Percentiles rank a stretch among this genome's conserved stretches.
Conservation (phyloP, 2,329 filamentous ascomycete genomes). For the Fusarium sacchari region DNA sequence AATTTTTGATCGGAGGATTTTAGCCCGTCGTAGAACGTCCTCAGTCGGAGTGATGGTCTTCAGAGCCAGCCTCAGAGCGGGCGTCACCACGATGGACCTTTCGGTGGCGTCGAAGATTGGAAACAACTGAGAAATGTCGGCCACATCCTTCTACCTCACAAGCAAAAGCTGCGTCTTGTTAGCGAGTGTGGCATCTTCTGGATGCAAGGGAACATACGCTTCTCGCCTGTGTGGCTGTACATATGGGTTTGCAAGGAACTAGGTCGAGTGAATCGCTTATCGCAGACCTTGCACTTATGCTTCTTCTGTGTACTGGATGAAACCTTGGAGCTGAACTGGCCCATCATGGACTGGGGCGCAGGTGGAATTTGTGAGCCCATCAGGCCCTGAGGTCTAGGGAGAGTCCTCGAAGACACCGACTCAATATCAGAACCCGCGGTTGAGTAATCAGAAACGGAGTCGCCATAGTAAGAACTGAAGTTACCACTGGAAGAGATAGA, state of each 20-base stretch:
- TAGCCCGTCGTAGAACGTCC: background rate
- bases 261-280: conserved; percentile 94
- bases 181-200: background rate
- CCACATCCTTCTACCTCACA: conserved; percentile 96
- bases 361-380: conserved; percentile 74
- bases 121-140: conserved; percentile 96
- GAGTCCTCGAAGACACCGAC: conserved; percentile 79
- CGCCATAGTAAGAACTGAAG: conserved; percentile 85
- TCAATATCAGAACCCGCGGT: conserved; percentile 89
- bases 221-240: conserved; percentile 98
- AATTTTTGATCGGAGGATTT: conserved; percentile 6
- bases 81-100: conserved; percentile 87
- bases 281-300: conserved; percentile 99
- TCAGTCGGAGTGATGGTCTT: conserved; percentile 70
- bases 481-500: conserved; percentile 88
- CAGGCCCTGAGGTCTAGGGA: conserved; percentile 78
- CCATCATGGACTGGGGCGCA: conserved; percentile 97
- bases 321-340: conserved; percentile 96
- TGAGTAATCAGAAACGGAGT: conserved; percentile 92
- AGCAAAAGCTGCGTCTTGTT: conserved; percentile 74
- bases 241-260: conserved; percentile 97
- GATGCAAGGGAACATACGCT: conserved; percentile 73
- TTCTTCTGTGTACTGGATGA: conserved; percentile 98
- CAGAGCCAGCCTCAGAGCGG: conserved; percentile 70
- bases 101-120: conserved; percentile 91